phyloP scores from a whole-genome alignment of 768 basidiomycete genomes.

The Clathrus columnatus region DNA sequence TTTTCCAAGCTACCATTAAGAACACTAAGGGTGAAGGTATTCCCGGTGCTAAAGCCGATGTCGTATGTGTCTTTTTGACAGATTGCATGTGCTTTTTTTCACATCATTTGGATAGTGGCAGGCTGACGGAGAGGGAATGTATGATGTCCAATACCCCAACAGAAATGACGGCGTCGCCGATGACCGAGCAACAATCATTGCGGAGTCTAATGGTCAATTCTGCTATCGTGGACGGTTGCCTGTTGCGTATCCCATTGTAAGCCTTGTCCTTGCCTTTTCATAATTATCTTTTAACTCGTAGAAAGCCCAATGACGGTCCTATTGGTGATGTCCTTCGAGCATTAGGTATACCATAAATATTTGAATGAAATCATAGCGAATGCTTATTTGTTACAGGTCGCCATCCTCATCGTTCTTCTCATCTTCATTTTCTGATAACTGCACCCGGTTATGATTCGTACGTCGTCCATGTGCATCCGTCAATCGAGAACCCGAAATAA shows the following conservation, averaged over 20 bases:
- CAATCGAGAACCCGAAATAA: neutral
- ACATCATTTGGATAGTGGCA: slow-evolving; percentile 24
- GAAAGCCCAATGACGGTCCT: slow-evolving; percentile 24
- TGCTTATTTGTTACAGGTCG: slow-evolving; percentile 14
- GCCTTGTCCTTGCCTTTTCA: slow-evolving; percentile 1
- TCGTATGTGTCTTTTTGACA: slow-evolving; percentile 17
- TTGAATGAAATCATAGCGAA: neutral
- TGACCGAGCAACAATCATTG: slow-evolving; percentile 25
- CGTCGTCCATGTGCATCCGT: neutral
- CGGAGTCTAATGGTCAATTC: slow-evolving; percentile 22
- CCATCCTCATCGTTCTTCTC: slow-evolving; percentile 26
- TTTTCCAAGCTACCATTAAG: slow-evolving; percentile 26
- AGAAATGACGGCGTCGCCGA: slow-evolving; percentile 18
- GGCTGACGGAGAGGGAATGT: slow-evolving; percentile 31
- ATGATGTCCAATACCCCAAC: slow-evolving; percentile 27
- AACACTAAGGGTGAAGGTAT: slow-evolving; percentile 27
- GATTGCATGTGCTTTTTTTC: neutral
- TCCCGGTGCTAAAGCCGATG: slow-evolving; percentile 25
- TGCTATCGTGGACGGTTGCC: slow-evolving; percentile 26
- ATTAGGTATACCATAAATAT: slow-evolving; percentile 14
- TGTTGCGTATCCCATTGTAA: slow-evolving; percentile 26
- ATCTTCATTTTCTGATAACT: slow-evolving; percentile 25
- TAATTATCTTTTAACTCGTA: neutral
- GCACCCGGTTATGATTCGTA: slow-evolving; percentile 28
- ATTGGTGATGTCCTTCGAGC: slow-evolving; percentile 22